Evolutionary conservation across 2,329 filamentous ascomycete species (phyloP).

Genomic region (Diplocarpon rosae): DNA sequence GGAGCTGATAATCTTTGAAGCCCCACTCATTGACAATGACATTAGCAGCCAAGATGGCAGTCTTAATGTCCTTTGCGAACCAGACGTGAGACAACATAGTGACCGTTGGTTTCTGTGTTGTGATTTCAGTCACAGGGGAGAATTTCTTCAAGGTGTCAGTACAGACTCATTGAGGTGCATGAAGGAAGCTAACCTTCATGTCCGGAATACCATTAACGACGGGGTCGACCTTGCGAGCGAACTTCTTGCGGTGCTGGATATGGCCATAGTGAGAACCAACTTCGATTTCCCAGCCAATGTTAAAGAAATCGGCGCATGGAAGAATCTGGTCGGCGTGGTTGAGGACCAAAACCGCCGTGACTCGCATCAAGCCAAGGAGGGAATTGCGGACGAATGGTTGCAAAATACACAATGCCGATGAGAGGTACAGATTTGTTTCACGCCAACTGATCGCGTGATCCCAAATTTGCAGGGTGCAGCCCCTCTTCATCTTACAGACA

Average conservation of each 20-base stretch:
- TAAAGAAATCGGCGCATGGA: constrained; percentile 50
- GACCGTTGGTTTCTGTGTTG: constrained; percentile 47
- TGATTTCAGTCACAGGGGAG: constrained; percentile 46
- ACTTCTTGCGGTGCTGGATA: constrained; percentile 44
- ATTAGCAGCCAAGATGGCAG: constrained; percentile 50
- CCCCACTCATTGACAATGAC: constrained; percentile 56
- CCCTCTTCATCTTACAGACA: constrained; percentile 48
- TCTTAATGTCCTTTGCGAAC: constrained; percentile 50
- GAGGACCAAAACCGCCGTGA: constrained; percentile 19
- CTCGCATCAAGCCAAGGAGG: constrained; percentile 19
- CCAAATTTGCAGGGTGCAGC: constrained; percentile 51
- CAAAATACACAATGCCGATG: constrained; percentile 21
- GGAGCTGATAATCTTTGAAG: constrained; percentile 51
- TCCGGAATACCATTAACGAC: constrained; percentile 40
- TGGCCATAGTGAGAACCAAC: constrained; percentile 47
- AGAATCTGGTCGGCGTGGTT: constrained; percentile 48
- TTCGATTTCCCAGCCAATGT: constrained; percentile 52
- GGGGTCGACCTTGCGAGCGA: constrained; percentile 45
- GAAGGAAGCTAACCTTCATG: neutral
- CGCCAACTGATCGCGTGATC: constrained; percentile 53
- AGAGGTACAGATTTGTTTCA: constrained; percentile 30
- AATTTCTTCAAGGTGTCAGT: constrained; percentile 33
- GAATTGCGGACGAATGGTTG: constrained; percentile 23
- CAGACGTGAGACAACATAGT: constrained; percentile 55
- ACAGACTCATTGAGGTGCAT: neutral